phyloP scores from a whole-genome alignment of 371 early-diverging fungal genomes.

The Nematocida sp. region DNA sequence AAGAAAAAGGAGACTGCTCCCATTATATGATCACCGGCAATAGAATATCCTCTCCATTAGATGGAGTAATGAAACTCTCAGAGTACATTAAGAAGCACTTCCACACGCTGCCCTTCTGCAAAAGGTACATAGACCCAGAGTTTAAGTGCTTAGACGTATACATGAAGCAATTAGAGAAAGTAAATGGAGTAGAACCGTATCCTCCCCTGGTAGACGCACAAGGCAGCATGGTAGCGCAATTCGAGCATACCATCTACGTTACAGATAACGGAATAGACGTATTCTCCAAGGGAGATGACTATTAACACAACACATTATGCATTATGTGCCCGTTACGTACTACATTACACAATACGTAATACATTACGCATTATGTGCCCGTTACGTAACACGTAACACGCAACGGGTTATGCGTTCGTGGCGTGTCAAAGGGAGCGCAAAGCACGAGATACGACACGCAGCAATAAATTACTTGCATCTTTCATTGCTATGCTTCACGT shows the following conservation, averaged over 20 bases:
- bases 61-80: conserved; percentile 69
- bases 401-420: too few relatives aligned
- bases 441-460: too few relatives aligned
- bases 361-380: too few relatives aligned
- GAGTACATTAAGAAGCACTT: conserved; percentile 81
- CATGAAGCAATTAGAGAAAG: conserved; percentile 77
- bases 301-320: conserved; percentile 62
- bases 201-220: conserved; percentile 85
- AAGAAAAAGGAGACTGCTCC: conserved; percentile 83
- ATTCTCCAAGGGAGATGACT: conserved; percentile 74
- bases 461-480: too few relatives aligned
- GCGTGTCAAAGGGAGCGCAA: too few relatives aligned
- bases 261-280: conserved; percentile 84
- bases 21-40: conserved; percentile 75
- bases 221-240: conserved; percentile 91
- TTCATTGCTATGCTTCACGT: too few relatives aligned
- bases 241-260: conserved; percentile 89
- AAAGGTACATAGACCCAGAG: conserved; percentile 88
- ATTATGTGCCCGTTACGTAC: too few relatives aligned
- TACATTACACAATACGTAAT: too few relatives aligned
- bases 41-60: conserved; percentile 2
- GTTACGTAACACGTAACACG: too few relatives aligned
- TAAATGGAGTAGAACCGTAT: conserved; percentile 77
- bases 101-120: conserved; percentile 92
- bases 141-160: conserved; percentile 73